Evolutionary conservation across 768 basidiomycete species (phyloP), one percentile per base, ranked within the genome.

Genomic region (Fibroporia radiculosa): DNA sequence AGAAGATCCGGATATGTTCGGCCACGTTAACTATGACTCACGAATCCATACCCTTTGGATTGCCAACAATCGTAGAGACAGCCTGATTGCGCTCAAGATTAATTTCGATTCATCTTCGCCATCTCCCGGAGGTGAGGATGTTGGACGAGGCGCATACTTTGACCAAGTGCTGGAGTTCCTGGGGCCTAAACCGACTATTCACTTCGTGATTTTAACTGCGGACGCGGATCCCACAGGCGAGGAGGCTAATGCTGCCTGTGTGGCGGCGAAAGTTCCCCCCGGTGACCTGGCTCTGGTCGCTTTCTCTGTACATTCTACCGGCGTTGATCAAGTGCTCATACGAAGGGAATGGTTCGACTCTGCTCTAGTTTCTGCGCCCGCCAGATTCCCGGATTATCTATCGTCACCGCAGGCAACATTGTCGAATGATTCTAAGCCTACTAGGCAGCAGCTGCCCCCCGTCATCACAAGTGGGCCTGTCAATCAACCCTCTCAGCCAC

Each of bases 271-370:
- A 56, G 71, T 89, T 4, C 70, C 74, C 5, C 78, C 82, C 1
- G 82, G 84, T 31, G 83, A 89, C 51, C 68, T 90, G 28, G 85
- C 87, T 20, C 70, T 92, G 40, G 84, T 89, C 4, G 87, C 85
- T 24, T 92, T 90, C 65, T 86, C 84, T 2, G 87, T 92, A n/a
- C 89, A 91, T 58, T 81, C 84, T 14, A 78, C 75, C n/a, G 89
- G 89, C 28, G 89, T 92, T 12, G 89, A 92, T 57, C 89, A 92
- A 57, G 78, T 92, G 23, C 74, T 92, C 42, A 82, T 92, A 53
- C 78, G 84, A 51, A 85, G 78, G 62, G 89, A 92, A 57, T 88
- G 86, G 84, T 88, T 77, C 53, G 84, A 89, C 50, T 56, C 67
- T n/a, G 87, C 86, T 0, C 63, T 86, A 27, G 56, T 66, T 6